A percentile compares a stretch with the other conserved stretches of the same genome.
Conservation (phyloP, 352 stramenopile genomes). For the Globisporangium nagaii region DNA sequence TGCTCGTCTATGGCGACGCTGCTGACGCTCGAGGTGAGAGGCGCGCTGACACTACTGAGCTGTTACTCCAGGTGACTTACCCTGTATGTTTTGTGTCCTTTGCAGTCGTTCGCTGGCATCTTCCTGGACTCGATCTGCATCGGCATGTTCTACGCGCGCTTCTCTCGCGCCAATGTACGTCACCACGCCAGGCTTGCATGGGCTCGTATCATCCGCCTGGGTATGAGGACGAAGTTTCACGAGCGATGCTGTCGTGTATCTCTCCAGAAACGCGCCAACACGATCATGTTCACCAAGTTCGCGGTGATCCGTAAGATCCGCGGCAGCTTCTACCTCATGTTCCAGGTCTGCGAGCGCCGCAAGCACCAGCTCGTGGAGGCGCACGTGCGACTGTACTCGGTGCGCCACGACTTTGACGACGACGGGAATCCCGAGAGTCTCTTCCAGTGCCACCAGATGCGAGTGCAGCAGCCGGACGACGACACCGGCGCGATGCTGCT, state of each 20-base stretch:
- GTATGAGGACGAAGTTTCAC: not conserved
- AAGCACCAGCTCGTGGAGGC: slow-evolving; percentile 87
- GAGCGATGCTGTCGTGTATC: not conserved
- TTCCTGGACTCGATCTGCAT: slow-evolving; percentile 86
- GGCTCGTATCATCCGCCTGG: not conserved
- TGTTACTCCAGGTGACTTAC: not conserved
- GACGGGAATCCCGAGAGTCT: slow-evolving; percentile 47
- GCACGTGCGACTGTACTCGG: slow-evolving; percentile 80
- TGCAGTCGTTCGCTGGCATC: slow-evolving; percentile 78
- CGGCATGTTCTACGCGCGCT: slow-evolving; percentile 84
- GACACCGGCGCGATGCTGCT: slow-evolving; percentile 75
- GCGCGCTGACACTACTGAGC: not conserved
- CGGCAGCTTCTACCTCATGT: slow-evolving; percentile 89
- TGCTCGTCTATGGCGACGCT: slow-evolving; percentile 76
- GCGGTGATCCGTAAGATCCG: slow-evolving; percentile 88
- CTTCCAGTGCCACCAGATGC: slow-evolving; percentile 84
- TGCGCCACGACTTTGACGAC: slow-evolving; percentile 56
- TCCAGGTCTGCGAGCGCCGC: slow-evolving; percentile 85
- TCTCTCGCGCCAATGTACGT: slow-evolving; percentile 71
- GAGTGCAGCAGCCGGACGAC: slow-evolving; percentile 85
- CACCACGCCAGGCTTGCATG: not conserved
- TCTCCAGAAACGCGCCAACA: slow-evolving; percentile 72
- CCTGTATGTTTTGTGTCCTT: not conserved
- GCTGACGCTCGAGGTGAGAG: slow-evolving; percentile 70
- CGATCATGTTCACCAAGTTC: slow-evolving; percentile 83